Base-by-base conservation (phyloP, 1,284 basidiomycete genomes). In the Cystobasidium sp. region DNA sequence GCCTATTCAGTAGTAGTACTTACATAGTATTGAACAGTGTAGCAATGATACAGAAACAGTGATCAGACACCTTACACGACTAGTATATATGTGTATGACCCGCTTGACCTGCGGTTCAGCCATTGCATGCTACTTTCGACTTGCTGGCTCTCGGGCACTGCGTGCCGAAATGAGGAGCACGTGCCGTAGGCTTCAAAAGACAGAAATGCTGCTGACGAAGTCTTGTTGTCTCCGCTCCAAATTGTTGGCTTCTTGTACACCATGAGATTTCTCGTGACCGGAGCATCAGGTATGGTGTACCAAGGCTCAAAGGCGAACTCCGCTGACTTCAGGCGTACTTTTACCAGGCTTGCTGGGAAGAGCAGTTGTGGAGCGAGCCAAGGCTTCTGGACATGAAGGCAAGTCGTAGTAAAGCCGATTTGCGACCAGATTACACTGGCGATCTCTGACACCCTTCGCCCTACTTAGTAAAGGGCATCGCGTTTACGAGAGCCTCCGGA, bases 401-500 rank as follows among this genome's bases (percentile, higher is more conserved):
- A n/a, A 66, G 64, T 53, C 22, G 22, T 65, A 24, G 0, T 59
- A 8, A 51, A 37, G 6, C 7, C 7, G 22, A 44, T n/a, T n/a
- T n/a, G n/a, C n/a, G n/a, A n/a, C n/a, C n/a, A n/a, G n/a, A n/a
- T n/a, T n/a, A n/a, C n/a, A n/a, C n/a, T n/a, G n/a, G n/a, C n/a
- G n/a, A 44, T 7, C 59, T 44, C 12, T 44, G 20, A 22, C 6
- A 24, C n/a, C 12, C 3, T 9, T 12, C 22, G 1, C 16, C 7
- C 43, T 63, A n/a, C 20, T 6, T 62, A 70, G 85, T 89, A 22
- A 82, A 89, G 56, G 88, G 88, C 2, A 84, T 92, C 14, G 88
- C 90, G 10, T 84, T 88, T 81, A 88, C 89, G 16, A 86, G 89
- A 68, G 81, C 86, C 1, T 85, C 83, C 3, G 84, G 83, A 39